Conservation (phyloP, 768 basidiomycete genomes). For the Lactarius trivialis region DNA sequence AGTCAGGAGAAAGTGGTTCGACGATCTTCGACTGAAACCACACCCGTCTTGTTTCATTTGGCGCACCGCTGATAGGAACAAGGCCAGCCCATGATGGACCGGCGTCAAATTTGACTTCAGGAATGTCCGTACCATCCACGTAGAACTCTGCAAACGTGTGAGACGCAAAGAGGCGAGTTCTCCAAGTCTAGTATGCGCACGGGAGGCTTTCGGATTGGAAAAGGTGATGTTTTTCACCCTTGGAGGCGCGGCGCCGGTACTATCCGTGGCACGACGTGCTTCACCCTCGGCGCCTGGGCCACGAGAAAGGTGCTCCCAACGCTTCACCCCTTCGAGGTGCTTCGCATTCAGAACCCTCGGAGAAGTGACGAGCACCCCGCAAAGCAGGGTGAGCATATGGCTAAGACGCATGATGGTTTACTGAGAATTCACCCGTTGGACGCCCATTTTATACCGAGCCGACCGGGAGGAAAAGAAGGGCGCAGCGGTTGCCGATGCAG, state of each 20-base stretch:
- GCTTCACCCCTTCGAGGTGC: slow-evolving; percentile 2
- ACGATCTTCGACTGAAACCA: slow-evolving; percentile 16
- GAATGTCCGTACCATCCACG: slow-evolving; percentile 59
- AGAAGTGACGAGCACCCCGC: neutral
- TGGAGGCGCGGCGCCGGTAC: slow-evolving; percentile 5
- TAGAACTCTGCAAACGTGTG: slow-evolving; percentile 49
- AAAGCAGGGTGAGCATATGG: slow-evolving; percentile 1
- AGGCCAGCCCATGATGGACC: slow-evolving; percentile 74
- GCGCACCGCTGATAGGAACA: slow-evolving; percentile 54
- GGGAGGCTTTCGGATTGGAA: slow-evolving; percentile 54
- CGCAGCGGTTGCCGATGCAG: too few species aligned
- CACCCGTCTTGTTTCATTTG: slow-evolving; percentile 65
- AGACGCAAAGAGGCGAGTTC: neutral
- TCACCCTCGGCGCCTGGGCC: neutral
- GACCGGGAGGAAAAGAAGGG: too few species aligned
- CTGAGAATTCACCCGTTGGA: too few species aligned
- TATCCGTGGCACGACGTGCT: neutral
- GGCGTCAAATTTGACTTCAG: slow-evolving; percentile 64
- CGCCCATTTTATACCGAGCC: too few species aligned
- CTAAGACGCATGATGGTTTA: neutral
- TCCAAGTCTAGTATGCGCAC: slow-evolving; percentile 31
- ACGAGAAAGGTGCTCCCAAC: slow-evolving; percentile 9
- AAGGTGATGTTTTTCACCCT: slow-evolving; percentile 63
- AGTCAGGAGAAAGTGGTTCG: neutral
- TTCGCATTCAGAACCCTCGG: neutral